Evolutionary conservation across 202 grass and related monocot genomes (phyloP).

Genomic region (Panicum virgatum): DNA sequence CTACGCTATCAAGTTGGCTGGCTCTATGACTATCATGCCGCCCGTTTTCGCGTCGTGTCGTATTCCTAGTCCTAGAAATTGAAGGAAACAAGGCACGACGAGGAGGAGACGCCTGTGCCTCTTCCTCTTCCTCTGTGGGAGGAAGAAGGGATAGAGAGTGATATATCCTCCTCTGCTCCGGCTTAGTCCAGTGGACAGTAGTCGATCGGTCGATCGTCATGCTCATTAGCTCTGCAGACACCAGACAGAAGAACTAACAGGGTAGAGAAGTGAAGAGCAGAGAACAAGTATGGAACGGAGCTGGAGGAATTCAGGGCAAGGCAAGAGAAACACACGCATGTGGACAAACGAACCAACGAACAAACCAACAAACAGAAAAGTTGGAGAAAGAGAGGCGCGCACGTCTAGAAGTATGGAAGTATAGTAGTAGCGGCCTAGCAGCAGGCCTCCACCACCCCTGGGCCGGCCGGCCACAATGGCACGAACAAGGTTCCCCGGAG

Average conservation of each 20-base stretch:
- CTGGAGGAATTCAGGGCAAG: neutral
- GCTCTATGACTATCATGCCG: too few relatives aligned
- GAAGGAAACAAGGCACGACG: neutral
- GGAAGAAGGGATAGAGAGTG: too few relatives aligned
- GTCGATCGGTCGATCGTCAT: too few relatives aligned
- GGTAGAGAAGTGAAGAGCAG: neutral
- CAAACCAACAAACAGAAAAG: neutral
- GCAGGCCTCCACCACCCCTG: neutral
- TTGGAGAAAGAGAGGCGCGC: neutral
- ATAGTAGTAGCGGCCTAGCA: neutral
- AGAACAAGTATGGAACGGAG: neutral
- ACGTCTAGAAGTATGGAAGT: neutral
- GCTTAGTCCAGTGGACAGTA: too few relatives aligned
- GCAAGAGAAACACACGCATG: neutral
- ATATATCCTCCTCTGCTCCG: too few relatives aligned
- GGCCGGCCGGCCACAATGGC: neutral
- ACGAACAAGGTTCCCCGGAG: neutral
- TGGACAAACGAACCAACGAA: neutral
- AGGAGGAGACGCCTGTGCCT: neutral
- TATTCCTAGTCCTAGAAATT: neutral
- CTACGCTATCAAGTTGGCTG: too few relatives aligned
- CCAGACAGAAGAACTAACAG: neutral
- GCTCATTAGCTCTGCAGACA: too few relatives aligned
- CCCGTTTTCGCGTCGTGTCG: neutral
- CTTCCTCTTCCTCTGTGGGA: neutral